Percentiles rank a stretch among this genome's conserved stretches.
Conservation (phyloP, 768 basidiomycete genomes). For the Krasilnikovozyma curviuscula region DNA sequence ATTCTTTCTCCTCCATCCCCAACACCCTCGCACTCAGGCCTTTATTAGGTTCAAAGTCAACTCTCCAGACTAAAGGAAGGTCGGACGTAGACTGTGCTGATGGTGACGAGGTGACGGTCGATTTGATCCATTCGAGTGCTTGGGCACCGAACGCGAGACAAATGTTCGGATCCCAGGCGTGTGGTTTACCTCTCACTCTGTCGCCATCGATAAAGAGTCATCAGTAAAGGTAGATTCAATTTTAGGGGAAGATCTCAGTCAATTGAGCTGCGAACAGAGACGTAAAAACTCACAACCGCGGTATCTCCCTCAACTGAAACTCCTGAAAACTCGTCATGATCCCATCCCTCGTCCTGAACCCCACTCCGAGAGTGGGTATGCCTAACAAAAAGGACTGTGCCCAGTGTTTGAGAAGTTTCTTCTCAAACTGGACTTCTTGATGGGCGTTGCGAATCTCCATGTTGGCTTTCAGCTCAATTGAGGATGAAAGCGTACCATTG, state of each 20-base stretch:
- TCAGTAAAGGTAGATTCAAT: conserved; percentile 15
- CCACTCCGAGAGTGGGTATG: conserved; percentile 20
- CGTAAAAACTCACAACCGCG: background rate
- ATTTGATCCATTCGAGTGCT: no score
- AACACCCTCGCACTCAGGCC: no score
- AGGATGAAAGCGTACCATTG: background rate
- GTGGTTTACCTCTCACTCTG: background rate
- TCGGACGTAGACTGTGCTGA: no score
- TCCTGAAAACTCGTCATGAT: background rate
- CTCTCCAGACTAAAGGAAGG: no score
- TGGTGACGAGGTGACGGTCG: no score
- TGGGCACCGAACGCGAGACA: conserved; percentile 1
- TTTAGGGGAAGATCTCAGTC: conserved; percentile 24
- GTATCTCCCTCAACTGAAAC: background rate
- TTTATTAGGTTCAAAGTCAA: no score
- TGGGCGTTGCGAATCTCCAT: conserved; percentile 21
- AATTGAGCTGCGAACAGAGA: conserved; percentile 11
- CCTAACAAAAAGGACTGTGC: conserved; percentile 27
- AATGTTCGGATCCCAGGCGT: conserved; percentile 1
- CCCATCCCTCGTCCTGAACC: background rate
- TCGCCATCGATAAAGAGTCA: background rate
- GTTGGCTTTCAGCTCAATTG: conserved; percentile 27
- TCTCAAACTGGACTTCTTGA: conserved; percentile 23
- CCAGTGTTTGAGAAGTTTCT: conserved; percentile 28
- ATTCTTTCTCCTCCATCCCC: no score